Percentiles rank a stretch among this genome's conserved stretches.
Conservation (phyloP, 768 basidiomycete species). For the Tremella fuciformis region DNA sequence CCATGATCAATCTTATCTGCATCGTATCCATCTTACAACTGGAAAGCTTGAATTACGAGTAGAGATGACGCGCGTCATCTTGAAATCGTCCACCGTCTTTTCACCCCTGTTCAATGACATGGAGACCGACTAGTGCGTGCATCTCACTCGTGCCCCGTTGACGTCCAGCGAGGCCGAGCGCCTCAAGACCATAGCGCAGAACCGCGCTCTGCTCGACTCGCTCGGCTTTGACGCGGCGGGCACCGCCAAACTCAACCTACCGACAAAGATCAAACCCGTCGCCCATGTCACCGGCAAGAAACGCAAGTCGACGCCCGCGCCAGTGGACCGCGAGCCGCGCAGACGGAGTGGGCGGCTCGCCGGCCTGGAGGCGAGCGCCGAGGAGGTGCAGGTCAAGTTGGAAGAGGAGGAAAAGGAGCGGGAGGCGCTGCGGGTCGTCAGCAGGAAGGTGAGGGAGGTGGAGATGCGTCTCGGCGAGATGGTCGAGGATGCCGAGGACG, state of each 20-base stretch:
- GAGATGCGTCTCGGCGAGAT: slow-evolving; percentile 35
- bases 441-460: slow-evolving; percentile 33
- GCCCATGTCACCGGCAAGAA: slow-evolving; percentile 6
- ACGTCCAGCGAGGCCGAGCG: slow-evolving; percentile 46
- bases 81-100: no score
- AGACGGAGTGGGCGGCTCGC: slow-evolving; percentile 38
- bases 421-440: slow-evolving; percentile 35
- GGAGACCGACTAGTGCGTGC: slow-evolving; percentile 48
- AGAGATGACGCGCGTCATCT: no score
- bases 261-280: slow-evolving; percentile 14
- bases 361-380: slow-evolving; percentile 40
- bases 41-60: no score
- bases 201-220: slow-evolving; percentile 43
- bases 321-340: slow-evolving; percentile 27
- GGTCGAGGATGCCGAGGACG: slow-evolving; percentile 33
- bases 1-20: no score
- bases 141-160: background rate
- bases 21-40: no score
- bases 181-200: slow-evolving; percentile 47
- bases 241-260: slow-evolving; percentile 24
- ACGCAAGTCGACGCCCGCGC: slow-evolving; percentile 10
- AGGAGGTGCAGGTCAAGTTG: slow-evolving; percentile 26
- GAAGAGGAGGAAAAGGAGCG: slow-evolving; percentile 41
- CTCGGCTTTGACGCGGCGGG: slow-evolving; percentile 43
- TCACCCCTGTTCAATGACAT: no score